phyloP scores from a whole-genome alignment of 2,329 filamentous ascomycete genomes.

The Coccinonectria pachysandricola region DNA sequence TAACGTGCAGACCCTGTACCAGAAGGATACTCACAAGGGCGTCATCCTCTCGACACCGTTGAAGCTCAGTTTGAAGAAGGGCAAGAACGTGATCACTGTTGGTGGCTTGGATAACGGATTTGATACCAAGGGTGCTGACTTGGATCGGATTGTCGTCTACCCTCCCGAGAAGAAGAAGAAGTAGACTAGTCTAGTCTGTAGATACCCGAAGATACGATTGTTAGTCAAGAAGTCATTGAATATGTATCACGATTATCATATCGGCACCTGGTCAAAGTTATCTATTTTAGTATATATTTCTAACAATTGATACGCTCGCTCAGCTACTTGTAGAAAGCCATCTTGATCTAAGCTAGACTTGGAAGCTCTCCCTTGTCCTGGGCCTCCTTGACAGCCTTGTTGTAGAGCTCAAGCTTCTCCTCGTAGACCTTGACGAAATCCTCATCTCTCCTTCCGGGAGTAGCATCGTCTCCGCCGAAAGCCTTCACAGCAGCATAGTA shows the following conservation, averaged over 20 bases:
- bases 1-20: constrained; percentile 38
- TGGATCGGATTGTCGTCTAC: constrained; percentile 51
- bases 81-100: constrained; percentile 45
- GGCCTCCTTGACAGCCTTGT: constrained; percentile 25
- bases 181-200: no score
- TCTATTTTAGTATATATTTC: no score
- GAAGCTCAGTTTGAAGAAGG: constrained; percentile 40
- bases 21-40: constrained; percentile 45
- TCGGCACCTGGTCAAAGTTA: no score
- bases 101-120: constrained; percentile 47
- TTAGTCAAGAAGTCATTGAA: no score
- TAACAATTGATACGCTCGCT: no score
- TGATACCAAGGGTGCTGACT: constrained; percentile 45
- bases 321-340: no score
- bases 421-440: constrained; percentile 23
- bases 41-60: constrained; percentile 49
- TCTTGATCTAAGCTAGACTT: no score
- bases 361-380: constrained; percentile 23
- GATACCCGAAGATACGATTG: no score
- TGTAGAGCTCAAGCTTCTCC: constrained; percentile 24
- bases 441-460: constrained; percentile 18
- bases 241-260: no score
- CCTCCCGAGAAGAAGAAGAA: constrained; percentile 34
- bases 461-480: constrained; percentile 26
- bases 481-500: constrained; percentile 29